phyloP scores from a whole-genome alignment of 805 yeast species.

The Blastobotrys mokoenaii region DNA sequence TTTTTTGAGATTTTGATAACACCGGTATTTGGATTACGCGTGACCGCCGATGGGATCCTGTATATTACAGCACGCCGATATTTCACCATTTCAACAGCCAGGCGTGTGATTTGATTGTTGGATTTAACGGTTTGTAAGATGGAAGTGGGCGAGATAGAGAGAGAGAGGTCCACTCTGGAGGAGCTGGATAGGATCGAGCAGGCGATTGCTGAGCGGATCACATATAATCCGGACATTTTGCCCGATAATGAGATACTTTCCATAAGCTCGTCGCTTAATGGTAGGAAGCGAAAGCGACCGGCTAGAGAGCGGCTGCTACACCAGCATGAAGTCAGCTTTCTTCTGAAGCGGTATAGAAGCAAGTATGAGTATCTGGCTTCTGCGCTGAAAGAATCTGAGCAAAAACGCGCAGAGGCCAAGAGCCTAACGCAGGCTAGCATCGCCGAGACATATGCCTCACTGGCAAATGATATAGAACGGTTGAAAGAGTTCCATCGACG shows the following conservation, averaged over 20 bases:
- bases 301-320: conserved; percentile 47
- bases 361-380: conserved; percentile 21
- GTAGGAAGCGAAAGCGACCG: conserved; percentile 34
- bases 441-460: no score
- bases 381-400: conserved; percentile 7
- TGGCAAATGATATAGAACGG: conserved; percentile 25
- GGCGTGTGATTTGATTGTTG: background rate
- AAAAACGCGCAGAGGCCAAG: background rate
- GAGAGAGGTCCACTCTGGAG: conserved; percentile 22
- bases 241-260: conserved; percentile 24
- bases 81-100: background rate
- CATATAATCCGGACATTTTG: conserved; percentile 47
- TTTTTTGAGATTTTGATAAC: background rate
- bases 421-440: no score
- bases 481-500: conserved; percentile 28
- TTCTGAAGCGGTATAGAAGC: conserved; percentile 40
- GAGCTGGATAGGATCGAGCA: conserved; percentile 66
- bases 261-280: conserved; percentile 26
- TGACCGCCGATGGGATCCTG: background rate
- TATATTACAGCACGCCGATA: background rate
- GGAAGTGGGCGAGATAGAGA: conserved; percentile 15
- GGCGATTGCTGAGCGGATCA: conserved; percentile 54
- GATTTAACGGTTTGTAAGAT: background rate
- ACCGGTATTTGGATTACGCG: background rate
- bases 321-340: conserved; percentile 55